Evolutionary conservation across 2,329 filamentous ascomycete species (phyloP), one percentile per base, ranked within the genome.

Genomic region (Hypoxylon sp.): DNA sequence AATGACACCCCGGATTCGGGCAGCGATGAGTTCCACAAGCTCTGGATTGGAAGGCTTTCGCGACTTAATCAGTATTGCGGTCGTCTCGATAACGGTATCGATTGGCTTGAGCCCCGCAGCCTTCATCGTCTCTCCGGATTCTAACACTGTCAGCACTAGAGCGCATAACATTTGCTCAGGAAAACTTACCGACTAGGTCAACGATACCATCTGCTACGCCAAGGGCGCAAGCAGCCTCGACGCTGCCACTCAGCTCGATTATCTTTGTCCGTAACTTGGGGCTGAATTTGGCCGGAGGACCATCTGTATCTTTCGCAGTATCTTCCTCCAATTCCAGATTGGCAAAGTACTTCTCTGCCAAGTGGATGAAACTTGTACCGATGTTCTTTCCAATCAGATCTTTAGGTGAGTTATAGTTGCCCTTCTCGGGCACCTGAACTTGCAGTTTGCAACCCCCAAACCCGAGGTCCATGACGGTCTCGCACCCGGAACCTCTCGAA

Each of bases 41-140:
- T 90, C 89, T 3, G 89, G 88, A 80, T 97, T 93, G 68, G 91
- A 92, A 4, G 94, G 91, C 63, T 90, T 88, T 78, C 91, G 93
- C 46, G 94, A 97, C 84, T 95, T 95, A 85, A 99, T 94, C 65
- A 99, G 87, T 52, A 98, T 91, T 32, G 96, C 94, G 17, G 91
- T 93, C 61, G 92, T 94, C 63, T 93, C 90, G 56, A 98, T 87
- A 27, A 99, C 94, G 2, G 96, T 99, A 75, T 96, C 94, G 75
- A 98, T 98, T 62, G 95, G 91, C 82, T 94, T 94, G 55, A 99
- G 87, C 24, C 96, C 96, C 47, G 95, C 95, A 19, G 95, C 96
- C 77, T 93, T 92, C 96, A 99, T 99, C 0, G 96, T 99, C 82
- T 98, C 95, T 62, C 96, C 96, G 19, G 96, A 98, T 85, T 99